phyloP scores from a whole-genome alignment of 1,284 basidiomycete species.

The Cystobasidium pallidum region DNA sequence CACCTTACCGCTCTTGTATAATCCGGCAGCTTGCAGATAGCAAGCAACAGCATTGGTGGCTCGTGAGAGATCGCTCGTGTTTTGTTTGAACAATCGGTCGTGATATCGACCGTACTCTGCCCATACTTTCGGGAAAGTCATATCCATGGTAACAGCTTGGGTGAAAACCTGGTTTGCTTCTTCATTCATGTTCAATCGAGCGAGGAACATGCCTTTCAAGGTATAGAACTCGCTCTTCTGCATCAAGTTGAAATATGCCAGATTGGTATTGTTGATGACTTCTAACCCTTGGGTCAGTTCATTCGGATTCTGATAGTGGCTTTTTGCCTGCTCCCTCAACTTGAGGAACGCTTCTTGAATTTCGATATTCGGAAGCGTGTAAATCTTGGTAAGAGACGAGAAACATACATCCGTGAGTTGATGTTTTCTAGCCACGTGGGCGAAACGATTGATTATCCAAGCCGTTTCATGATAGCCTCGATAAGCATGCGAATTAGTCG shows the following conservation, averaged over 20 bases:
- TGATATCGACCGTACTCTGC: conserved; percentile 97
- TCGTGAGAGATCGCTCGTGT: conserved; percentile 67
- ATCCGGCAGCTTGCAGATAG: conserved; percentile 94
- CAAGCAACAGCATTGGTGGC: conserved; percentile 94
- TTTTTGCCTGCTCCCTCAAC: conserved; percentile 97
- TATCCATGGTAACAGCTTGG: conserved; percentile 93
- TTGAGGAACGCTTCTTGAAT: conserved; percentile 99
- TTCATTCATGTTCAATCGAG: conserved; percentile 80
- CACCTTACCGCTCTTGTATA: conserved; percentile 94
- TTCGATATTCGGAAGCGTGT: conserved; percentile 98
- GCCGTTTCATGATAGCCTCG: conserved; percentile 99
- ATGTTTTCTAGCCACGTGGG: conserved; percentile 98
- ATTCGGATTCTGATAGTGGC: conserved; percentile 93
- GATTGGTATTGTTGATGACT: conserved; percentile 98
- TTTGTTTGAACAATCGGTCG: conserved; percentile 84
- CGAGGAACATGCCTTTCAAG: conserved; percentile 99
- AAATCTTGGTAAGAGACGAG: conserved; percentile 93
- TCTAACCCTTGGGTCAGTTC: conserved; percentile 93
- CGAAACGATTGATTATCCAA: conserved; percentile 99
- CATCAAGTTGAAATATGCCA: conserved; percentile 92
- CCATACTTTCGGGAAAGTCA: conserved; percentile 95
- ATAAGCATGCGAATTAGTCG: conserved; percentile 78
- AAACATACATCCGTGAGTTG: conserved; percentile 96
- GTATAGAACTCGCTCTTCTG: conserved; percentile 99
- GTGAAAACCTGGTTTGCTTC: conserved; percentile 93